A percentile compares a stretch with the other conserved stretches of the same genome.
Conservation (phyloP, 306 rosid genomes). For the Vicia villosa region DNA sequence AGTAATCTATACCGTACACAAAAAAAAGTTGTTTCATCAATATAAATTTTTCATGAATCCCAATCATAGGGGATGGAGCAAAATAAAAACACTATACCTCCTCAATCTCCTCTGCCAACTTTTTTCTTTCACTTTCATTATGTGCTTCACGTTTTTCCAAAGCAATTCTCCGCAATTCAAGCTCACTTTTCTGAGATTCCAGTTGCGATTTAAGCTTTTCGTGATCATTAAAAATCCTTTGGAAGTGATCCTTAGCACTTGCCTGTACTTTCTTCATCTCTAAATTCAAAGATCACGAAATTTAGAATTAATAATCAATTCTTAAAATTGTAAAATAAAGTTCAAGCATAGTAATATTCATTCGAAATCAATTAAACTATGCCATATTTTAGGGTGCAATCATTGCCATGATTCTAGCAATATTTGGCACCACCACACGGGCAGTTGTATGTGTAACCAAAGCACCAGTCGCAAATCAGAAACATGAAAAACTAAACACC, state of each 20-base stretch:
- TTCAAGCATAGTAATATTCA: slow-evolving; percentile 18
- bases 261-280: slow-evolving; percentile 78
- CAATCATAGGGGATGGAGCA: slow-evolving; percentile 38
- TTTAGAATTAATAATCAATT: slow-evolving; percentile 21
- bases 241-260: slow-evolving; percentile 85
- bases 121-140: slow-evolving; percentile 82
- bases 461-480: slow-evolving; percentile 32
- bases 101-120: slow-evolving; percentile 78
- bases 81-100: slow-evolving; percentile 56
- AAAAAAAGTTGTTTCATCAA: slow-evolving; percentile 4
- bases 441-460: slow-evolving; percentile 27
- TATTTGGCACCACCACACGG: slow-evolving; percentile 20
- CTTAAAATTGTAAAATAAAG: slow-evolving; percentile 35
- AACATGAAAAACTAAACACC: slow-evolving; percentile 19
- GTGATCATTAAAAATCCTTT: slow-evolving; percentile 79
- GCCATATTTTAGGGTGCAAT: slow-evolving; percentile 10
- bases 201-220: slow-evolving; percentile 81
- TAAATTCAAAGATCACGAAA: slow-evolving; percentile 38
- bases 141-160: slow-evolving; percentile 88
- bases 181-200: slow-evolving; percentile 78
- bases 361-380: slow-evolving; percentile 24
- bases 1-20: slow-evolving; percentile 1
- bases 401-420: not conserved
- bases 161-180: slow-evolving; percentile 63
- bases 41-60: slow-evolving; percentile 19